These are phyloP conservation scores for Coccomyxa subellipsoidea DNA, from an alignment of 163 green algal genomes.

Conservation along the genomic window DNA sequence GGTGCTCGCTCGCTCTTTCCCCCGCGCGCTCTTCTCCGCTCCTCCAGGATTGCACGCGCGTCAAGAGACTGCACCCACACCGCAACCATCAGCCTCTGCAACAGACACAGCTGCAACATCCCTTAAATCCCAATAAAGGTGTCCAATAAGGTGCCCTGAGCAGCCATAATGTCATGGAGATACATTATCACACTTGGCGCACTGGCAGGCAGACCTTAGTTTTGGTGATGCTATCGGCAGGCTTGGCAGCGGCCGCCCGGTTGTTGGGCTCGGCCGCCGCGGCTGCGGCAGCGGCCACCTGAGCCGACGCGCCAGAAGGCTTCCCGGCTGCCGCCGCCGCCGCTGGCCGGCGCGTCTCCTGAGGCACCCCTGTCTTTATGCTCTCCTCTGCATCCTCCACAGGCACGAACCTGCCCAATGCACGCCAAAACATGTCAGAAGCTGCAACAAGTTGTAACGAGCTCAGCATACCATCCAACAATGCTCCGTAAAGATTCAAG, in stretches of 20 bases:
- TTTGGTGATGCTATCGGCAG: neutral
- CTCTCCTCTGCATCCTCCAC: constrained; percentile 48
- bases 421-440: neutral
- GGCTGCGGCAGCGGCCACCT: neutral
- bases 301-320: neutral
- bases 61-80: constrained; percentile 22
- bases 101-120: neutral
- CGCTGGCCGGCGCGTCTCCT: neutral
- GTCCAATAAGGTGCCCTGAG: too few species aligned
- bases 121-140: neutral
- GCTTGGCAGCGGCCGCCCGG: neutral
- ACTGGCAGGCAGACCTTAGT: neutral
- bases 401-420: constrained; percentile 38
- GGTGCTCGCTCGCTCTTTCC: neutral
- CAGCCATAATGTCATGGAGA: too few species aligned
- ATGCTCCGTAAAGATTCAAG: too few species aligned
- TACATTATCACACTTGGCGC: too few species aligned
- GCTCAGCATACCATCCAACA: too few species aligned
- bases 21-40: neutral
- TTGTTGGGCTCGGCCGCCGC: neutral
- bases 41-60: constrained; percentile 8
- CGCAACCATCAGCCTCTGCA: neutral
- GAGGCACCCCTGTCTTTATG: neutral
- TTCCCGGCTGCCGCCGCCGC: neutral
- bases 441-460: neutral